Evolutionary conservation across 2,329 filamentous ascomycete genomes (phyloP).

Genomic region (Talaromyces sp.): DNA sequence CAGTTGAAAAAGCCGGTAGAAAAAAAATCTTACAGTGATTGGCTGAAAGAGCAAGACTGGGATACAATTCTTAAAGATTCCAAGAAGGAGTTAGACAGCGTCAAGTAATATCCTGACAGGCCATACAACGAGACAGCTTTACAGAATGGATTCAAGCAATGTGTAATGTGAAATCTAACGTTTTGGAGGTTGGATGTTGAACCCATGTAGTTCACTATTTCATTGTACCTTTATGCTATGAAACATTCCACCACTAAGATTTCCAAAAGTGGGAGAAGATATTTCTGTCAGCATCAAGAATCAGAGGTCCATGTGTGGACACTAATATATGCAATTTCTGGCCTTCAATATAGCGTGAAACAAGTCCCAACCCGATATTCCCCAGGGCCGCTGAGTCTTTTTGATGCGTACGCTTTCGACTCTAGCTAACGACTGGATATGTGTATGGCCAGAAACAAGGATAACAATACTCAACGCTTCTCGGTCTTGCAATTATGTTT

Average conservation of each 20-base stretch:
- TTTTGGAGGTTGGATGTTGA: too few relatives aligned
- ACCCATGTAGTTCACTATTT: not conserved
- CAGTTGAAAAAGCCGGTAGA: conserved; percentile 32
- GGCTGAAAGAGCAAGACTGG: conserved; percentile 25
- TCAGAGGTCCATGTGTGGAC: not conserved
- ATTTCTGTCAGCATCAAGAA: not conserved
- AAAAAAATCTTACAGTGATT: conserved; percentile 21
- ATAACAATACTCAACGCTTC: not conserved
- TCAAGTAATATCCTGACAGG: not conserved
- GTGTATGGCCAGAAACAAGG: not conserved
- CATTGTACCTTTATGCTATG: not conserved
- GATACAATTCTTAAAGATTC: not conserved
- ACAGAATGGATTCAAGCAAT: not conserved
- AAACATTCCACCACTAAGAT: not conserved
- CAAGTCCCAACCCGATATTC: not conserved
- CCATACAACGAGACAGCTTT: not conserved
- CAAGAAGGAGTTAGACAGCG: not conserved
- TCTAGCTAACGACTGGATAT: not conserved
- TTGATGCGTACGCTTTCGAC: not conserved
- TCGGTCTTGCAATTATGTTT: not conserved
- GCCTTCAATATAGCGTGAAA: not conserved
- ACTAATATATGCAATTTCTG: not conserved
- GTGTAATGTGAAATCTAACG: not conserved
- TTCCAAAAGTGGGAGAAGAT: not conserved
- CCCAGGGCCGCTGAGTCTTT: not conserved